A percentile compares a stretch with the other conserved stretches of the same genome.
These are phyloP conservation scores for Marasmius fiardii DNA, from an alignment of 1,284 basidiomycete species.

Conservation along the genomic window DNA sequence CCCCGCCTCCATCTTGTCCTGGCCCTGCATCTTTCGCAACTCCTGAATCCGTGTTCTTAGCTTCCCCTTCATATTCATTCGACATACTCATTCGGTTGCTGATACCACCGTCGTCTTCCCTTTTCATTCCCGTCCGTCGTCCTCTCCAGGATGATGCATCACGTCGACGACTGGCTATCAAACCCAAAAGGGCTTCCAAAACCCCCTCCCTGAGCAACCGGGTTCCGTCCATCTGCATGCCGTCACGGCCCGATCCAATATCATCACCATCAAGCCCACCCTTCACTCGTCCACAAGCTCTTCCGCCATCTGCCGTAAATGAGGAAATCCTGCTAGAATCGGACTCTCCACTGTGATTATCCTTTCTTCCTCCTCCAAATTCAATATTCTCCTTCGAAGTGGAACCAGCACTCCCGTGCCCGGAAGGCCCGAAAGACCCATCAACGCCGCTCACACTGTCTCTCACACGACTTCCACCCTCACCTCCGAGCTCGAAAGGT, in stretches of 20 bases:
- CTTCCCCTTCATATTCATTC: neutral
- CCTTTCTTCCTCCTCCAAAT: neutral
- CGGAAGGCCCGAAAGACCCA: neutral
- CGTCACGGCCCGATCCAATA: neutral
- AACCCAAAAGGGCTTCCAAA: slow-evolving; percentile 1
- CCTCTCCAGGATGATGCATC: neutral
- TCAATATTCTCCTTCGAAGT: neutral
- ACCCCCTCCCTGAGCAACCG: slow-evolving; percentile 4
- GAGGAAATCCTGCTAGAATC: no score
- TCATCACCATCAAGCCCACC: neutral
- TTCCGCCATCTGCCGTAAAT: no score
- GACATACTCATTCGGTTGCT: neutral
- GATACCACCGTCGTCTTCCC: neutral
- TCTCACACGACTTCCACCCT: neutral
- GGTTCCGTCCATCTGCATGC: neutral
- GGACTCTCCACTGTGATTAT: neutral
- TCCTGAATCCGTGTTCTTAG: neutral
- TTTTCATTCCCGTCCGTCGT: neutral
- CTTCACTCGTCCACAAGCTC: neutral
- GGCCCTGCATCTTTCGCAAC: neutral
- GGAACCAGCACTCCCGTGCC: neutral
- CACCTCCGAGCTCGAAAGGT: neutral
- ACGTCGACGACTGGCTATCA: slow-evolving; percentile 1
- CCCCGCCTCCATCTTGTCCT: neutral
- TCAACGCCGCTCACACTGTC: neutral